Evolutionary conservation across 495 filamentous ascomycete species (phyloP), one percentile per base, ranked within the genome.

Genomic region (Antarctomyces pellizariae): DNA sequence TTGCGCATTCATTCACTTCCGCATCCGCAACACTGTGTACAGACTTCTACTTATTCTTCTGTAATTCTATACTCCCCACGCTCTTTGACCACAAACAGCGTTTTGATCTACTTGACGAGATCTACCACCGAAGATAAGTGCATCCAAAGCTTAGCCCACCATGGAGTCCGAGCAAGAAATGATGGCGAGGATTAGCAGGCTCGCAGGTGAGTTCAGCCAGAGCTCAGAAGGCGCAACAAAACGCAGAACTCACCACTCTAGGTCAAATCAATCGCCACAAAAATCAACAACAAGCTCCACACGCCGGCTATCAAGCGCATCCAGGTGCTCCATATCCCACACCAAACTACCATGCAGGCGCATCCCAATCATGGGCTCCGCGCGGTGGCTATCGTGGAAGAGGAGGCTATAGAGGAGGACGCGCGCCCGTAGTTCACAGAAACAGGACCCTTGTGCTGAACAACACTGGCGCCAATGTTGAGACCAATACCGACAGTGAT

Each of bases 211-310:
- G 59, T 51, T 25, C 30, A 22, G 11, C 22, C 24, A 12, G 26
- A 22, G 13, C 14, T 21, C 32, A 8, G 7, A 21, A 9, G 17
- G 12, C 10, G 13, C 16, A 25, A 15, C 7, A 22, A 14, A 18
- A 11, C 6, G 4, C 19, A 34, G 13, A 33, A 13, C 36, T 30
- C 39, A 36, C 13, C 36, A 33, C 36, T 22, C 7, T 35, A 79
- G 75, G 75, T 38, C 71, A 72, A 46, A 89, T 90, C 48, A 80
- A 83, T 48, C 71, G 71, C 25, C 72, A 78, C 51, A 83, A 75
- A 39, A 72, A 62, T 25, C 22, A 31, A 8, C 29, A 16, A 21
- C 29, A 33, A 18, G 5, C 29, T 5, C 14, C 17, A 7, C 5
- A 25, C n/a, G n/a, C n/a, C n/a, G n/a, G n/a, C n/a, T n/a, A n/a